Evolutionary conservation across 768 basidiomycete species (phyloP).

Genomic region (Tulasnella calospora): DNA sequence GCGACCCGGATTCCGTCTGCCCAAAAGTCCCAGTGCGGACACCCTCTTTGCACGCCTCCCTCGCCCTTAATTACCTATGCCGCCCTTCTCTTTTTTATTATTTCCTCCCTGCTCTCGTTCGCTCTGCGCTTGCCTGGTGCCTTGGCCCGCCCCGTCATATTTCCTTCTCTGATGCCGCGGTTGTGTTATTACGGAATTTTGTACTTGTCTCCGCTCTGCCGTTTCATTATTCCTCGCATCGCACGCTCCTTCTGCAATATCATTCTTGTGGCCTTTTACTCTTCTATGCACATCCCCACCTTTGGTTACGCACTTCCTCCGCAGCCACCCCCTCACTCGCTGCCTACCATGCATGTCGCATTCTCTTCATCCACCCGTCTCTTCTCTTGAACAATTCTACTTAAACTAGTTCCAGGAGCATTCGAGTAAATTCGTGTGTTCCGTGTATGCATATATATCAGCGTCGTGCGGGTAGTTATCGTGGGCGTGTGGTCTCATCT

Average conservation of each 20-base stretch:
- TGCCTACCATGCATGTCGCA: background rate
- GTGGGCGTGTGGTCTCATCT: too few relatives aligned
- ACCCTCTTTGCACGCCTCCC: background rate
- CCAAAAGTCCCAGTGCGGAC: background rate
- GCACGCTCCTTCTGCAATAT: constrained; percentile 8
- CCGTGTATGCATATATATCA: constrained; percentile 2
- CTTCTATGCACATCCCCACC: background rate
- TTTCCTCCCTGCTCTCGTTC: background rate
- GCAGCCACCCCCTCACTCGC: background rate
- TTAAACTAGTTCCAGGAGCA: background rate
- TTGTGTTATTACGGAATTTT: constrained; percentile 11
- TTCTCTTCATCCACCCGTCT: constrained; percentile 10
- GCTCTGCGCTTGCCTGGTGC: background rate
- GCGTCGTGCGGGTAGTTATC: background rate
- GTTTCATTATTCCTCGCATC: constrained; percentile 11
- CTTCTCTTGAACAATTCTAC: constrained; percentile 1
- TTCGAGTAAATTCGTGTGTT: background rate
- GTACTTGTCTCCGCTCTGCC: background rate
- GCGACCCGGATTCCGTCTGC: background rate
- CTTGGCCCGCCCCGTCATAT: constrained; percentile 7
- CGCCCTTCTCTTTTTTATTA: constrained; percentile 7
- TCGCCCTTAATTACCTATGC: background rate
- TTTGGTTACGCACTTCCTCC: background rate
- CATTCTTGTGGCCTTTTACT: background rate
- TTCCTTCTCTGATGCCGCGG: background rate